Evolutionary conservation across 164 flowering plant genomes (phyloP).

Genomic region (Sedum album): DNA sequence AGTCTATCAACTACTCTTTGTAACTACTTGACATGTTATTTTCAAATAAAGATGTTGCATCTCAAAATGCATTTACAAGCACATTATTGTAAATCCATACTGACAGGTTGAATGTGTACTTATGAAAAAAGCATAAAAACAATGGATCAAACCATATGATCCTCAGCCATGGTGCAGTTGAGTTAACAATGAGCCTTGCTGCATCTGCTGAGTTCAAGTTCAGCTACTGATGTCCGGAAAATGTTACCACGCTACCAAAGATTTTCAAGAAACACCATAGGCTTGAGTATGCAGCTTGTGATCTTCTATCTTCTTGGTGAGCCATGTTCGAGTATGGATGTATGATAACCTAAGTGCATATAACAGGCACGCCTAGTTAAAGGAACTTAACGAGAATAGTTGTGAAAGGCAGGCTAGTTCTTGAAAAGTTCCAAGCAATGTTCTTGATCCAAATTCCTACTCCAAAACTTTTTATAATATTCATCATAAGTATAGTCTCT

Average conservation of each 20-base stretch:
- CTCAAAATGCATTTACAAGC: not conserved
- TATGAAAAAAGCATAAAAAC: not conserved
- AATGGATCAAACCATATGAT: not conserved
- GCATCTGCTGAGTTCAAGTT: not conserved
- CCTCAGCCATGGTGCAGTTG: not conserved
- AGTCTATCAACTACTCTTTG: too few species aligned
- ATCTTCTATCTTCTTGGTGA: constrained; percentile 22
- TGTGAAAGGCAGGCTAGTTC: constrained; percentile 14
- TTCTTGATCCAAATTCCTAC: constrained; percentile 57
- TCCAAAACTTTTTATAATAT: constrained; percentile 78
- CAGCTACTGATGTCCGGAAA: not conserved
- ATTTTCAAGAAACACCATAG: not conserved
- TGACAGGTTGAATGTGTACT: not conserved
- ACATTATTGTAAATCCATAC: not conserved
- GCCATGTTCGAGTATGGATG: constrained; percentile 33
- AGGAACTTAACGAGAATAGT: not conserved
- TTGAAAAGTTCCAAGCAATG: constrained; percentile 76
- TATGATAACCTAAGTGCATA: not conserved
- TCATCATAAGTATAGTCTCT: constrained; percentile 60
- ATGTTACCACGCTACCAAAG: not conserved
- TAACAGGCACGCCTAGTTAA: not conserved
- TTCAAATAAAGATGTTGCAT: too few species aligned
- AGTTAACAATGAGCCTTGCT: not conserved
- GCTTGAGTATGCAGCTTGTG: not conserved
- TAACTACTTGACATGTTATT: too few species aligned